Conservation (phyloP, 1,284 basidiomycete species). For the Sanghuangporus baumii region DNA sequence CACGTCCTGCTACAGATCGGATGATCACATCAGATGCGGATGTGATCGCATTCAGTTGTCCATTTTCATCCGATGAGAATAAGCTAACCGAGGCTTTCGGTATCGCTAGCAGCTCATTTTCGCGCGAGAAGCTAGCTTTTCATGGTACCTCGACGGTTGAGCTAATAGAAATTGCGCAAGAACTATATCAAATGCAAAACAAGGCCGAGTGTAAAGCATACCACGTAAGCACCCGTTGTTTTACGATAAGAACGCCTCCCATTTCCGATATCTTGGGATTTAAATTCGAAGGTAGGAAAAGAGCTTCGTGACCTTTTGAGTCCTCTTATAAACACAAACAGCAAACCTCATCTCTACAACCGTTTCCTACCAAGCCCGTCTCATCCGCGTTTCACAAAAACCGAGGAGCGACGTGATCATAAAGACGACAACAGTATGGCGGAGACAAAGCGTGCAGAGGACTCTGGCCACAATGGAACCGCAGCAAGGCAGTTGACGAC, state of each 20-base stretch:
- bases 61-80: neutral
- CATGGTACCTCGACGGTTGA: neutral
- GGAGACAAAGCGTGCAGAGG: neutral
- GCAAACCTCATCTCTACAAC: neutral
- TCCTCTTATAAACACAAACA: too few species aligned
- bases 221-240: too few species aligned
- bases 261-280: too few species aligned
- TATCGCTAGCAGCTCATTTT: neutral
- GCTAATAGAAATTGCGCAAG: neutral
- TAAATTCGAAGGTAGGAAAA: too few species aligned
- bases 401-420: neutral
- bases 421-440: neutral
- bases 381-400: neutral
- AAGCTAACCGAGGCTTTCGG: neutral
- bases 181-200: too few species aligned
- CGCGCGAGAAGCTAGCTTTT: neutral
- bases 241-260: too few species aligned
- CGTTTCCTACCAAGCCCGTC: neutral
- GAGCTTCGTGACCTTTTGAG: too few species aligned
- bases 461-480: neutral
- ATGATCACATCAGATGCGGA: neutral
- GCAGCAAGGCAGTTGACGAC: constrained; percentile 10
- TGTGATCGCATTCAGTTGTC: neutral
- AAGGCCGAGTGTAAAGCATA: too few species aligned
- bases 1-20: too few species aligned